These are phyloP conservation scores for Solanum appendiculatum DNA, from an alignment of 257 asterid genomes.

Conservation along the genomic window DNA sequence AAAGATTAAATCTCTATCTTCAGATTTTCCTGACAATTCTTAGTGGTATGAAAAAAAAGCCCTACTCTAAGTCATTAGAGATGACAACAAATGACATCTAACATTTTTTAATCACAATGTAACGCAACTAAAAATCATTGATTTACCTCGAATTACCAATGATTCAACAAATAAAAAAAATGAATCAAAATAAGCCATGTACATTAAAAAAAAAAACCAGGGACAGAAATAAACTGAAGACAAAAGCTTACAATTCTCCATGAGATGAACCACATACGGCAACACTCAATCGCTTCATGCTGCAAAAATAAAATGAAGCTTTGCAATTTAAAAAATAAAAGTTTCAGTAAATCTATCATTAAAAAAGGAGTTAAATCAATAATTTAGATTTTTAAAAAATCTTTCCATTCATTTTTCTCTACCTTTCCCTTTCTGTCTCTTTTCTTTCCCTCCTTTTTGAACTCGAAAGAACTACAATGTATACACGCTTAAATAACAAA, in stretches of 20 bases:
- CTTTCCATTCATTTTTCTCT: not conserved
- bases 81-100: not conserved
- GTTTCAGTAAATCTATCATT: constrained; percentile 42
- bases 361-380: constrained; percentile 5
- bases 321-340: not conserved
- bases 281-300: constrained; percentile 71
- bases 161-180: not conserved
- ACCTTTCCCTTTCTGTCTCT: not conserved
- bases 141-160: constrained; percentile 10
- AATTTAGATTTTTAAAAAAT: constrained; percentile 14
- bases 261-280: constrained; percentile 50
- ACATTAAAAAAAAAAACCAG: not conserved
- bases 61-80: not conserved
- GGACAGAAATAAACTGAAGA: not conserved
- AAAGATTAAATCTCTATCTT: constrained; percentile 30
- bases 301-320: constrained; percentile 20
- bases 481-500: not conserved
- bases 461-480: constrained; percentile 3
- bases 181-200: not conserved
- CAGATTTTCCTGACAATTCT: not conserved
- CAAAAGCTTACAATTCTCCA: constrained; percentile 62
- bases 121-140: constrained; percentile 15
- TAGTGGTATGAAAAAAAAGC: not conserved
- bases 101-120: constrained; percentile 17
- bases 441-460: constrained; percentile 6